Base-by-base conservation (phyloP, 306 rosid species). In the Prinsepia uniflora region DNA sequence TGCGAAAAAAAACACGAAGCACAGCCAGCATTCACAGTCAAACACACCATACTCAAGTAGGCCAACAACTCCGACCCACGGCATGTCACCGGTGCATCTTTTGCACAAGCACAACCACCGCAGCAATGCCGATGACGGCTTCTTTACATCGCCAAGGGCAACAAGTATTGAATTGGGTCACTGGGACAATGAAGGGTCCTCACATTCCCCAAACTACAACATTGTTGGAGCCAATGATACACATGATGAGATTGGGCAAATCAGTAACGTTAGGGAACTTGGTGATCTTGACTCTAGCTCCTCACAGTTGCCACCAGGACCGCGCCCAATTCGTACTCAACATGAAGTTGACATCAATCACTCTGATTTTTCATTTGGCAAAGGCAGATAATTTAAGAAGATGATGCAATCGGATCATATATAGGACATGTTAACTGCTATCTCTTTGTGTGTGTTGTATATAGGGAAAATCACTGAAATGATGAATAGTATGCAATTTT, bases 71-170 rank as follows among this genome's bases (percentile, higher is more conserved):
- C 97, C 87, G 8, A 75, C 83, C 8, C 82, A 49, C 2, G 89
- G 87, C 48, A 81, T 77, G 90, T 91, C 97, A 6, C 96, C 96
- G 0, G 71, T 85, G 39, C 90, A 88, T 68, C 87, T 91, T 15
- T 80, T 91, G 73, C 80, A 83, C 65, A 81, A 65, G 3, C 50
- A 20, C 49, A 54, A 72, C 22, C 65, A 83, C 22, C 19, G 61
- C 13, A 49, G 80, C 46, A 75, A 82, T 0, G 70, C 58, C 43
- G 80, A 88, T n/a, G 73, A 88, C 14, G 73, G 72, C 61, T 49
- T 63, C 5, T 46, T 65, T 6, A 15, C 66, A 20, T 80, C 95
- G 68, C 89, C 87, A 13, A 58, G 80, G 40, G 54, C 45, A 54
- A 76, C 73, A 5, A 66, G 81, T 2, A 45, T 74, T 6, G 88